Evolutionary conservation across 306 rosid genomes (phyloP).

Genomic region (Vicia sativa): DNA sequence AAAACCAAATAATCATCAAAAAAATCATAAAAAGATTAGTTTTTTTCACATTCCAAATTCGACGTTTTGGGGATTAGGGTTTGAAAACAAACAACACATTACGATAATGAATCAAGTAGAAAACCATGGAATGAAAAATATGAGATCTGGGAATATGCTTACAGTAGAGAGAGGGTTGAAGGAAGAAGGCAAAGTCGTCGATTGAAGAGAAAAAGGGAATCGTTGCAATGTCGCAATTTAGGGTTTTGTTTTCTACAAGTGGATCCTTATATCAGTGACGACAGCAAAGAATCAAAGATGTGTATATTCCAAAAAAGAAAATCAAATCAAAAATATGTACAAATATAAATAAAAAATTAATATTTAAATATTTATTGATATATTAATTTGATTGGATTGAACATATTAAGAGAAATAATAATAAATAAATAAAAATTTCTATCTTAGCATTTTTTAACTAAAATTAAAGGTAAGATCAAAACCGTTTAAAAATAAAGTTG

Average conservation of each 20-base stretch:
- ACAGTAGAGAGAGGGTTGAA: conserved; percentile 1
- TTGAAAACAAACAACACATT: conserved; percentile 1
- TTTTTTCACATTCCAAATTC: neutral
- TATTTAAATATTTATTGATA: too few species aligned
- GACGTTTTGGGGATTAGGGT: neutral
- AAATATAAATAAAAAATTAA: too few species aligned
- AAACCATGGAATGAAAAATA: neutral
- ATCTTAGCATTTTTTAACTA: too few species aligned
- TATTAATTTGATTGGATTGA: too few species aligned
- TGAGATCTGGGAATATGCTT: conserved; percentile 14
- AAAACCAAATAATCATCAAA: neutral
- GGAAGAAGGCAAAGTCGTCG: conserved; percentile 4
- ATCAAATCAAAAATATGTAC: too few species aligned
- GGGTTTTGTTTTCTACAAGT: neutral
- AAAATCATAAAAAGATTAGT: neutral
- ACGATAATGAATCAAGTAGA: neutral
- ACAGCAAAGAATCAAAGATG: neutral
- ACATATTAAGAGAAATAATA: too few species aligned
- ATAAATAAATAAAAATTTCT: too few species aligned
- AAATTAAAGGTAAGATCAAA: too few species aligned
- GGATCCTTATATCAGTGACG: neutral
- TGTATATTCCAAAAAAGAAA: too few species aligned
- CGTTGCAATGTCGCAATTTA: neutral
- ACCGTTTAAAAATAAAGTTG: too few species aligned
- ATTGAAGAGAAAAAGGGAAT: neutral